These are phyloP conservation scores for Oryza officinalis DNA, from an alignment of 176 grass and related monocot species.

Conservation along the genomic window DNA sequence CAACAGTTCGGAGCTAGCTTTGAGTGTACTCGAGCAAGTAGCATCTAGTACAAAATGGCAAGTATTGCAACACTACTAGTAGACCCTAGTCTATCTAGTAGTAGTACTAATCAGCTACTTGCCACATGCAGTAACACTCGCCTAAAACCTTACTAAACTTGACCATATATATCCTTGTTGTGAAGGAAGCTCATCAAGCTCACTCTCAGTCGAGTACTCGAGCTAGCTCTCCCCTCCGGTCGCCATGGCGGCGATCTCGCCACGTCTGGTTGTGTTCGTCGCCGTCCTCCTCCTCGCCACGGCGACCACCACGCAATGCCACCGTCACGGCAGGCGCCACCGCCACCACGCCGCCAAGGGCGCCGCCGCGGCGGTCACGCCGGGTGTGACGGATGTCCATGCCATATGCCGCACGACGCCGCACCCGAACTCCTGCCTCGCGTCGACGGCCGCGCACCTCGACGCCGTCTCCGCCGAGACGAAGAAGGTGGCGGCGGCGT, in stretches of 20 bases:
- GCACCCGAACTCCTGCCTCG: constrained; percentile 50
- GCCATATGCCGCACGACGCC: constrained; percentile 60
- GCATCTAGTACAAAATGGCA: neutral
- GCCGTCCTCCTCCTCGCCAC: constrained; percentile 9
- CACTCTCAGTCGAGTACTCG: neutral
- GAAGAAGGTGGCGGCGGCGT: neutral
- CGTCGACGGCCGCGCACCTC: constrained; percentile 35
- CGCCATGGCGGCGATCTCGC: constrained; percentile 40
- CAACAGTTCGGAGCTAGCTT: neutral
- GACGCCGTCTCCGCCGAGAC: neutral
- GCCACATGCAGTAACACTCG: neutral
- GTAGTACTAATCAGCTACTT: neutral
- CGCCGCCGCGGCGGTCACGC: neutral
- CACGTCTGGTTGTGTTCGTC: neutral
- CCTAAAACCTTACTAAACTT: neutral
- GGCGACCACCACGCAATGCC: constrained; percentile 21
- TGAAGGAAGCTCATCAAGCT: neutral
- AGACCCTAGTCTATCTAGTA: neutral
- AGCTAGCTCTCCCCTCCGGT: neutral
- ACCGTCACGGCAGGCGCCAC: constrained; percentile 23
- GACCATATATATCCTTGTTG: neutral
- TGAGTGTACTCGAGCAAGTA: neutral
- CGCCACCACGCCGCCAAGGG: neutral
- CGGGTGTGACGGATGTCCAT: neutral
- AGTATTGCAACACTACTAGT: neutral